Percentiles rank a stretch among this genome's conserved stretches.
phyloP scores from a whole-genome alignment of 2,329 filamentous ascomycete species.

The Epichloe aotearoae region DNA sequence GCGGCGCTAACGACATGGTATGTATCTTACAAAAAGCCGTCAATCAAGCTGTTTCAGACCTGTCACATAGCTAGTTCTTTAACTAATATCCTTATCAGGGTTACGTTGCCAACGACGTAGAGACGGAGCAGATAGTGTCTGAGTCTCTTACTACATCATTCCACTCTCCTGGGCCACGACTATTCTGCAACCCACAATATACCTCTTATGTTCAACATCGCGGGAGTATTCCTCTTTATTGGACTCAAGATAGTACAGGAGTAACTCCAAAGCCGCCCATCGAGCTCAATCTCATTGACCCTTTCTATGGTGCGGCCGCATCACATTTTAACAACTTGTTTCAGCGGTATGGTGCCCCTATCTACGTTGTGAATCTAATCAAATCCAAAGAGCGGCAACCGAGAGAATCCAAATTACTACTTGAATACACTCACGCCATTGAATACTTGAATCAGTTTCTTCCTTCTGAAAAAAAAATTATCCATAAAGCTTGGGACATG shows the following conservation, averaged over 20 bases:
- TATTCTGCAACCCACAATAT: slow-evolving; percentile 81
- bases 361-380: slow-evolving; percentile 86
- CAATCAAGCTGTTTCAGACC: background rate
- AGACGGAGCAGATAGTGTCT: slow-evolving; percentile 96
- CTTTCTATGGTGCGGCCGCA: slow-evolving; percentile 86
- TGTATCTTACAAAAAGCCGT: slow-evolving; percentile 1
- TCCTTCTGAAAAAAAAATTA: slow-evolving; percentile 68
- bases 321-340: slow-evolving; percentile 94
- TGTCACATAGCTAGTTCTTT: background rate
- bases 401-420: slow-evolving; percentile 78
- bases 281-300: slow-evolving; percentile 86
- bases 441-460: slow-evolving; percentile 91
- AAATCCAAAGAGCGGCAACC: slow-evolving; percentile 80
- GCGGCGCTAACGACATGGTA: slow-evolving; percentile 77
- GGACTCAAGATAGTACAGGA: slow-evolving; percentile 92
- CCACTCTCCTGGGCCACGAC: slow-evolving; percentile 71
- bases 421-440: slow-evolving; percentile 78
- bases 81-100: slow-evolving; percentile 33
- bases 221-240: slow-evolving; percentile 91
- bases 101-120: slow-evolving; percentile 95
- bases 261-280: slow-evolving; percentile 96
- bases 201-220: slow-evolving; percentile 95
- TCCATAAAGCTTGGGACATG: slow-evolving; percentile 97
- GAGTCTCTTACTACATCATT: slow-evolving; percentile 92
- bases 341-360: slow-evolving; percentile 77